Base-by-base conservation (phyloP, 768 basidiomycete genomes). In the Pleurotus tuoliensis region DNA sequence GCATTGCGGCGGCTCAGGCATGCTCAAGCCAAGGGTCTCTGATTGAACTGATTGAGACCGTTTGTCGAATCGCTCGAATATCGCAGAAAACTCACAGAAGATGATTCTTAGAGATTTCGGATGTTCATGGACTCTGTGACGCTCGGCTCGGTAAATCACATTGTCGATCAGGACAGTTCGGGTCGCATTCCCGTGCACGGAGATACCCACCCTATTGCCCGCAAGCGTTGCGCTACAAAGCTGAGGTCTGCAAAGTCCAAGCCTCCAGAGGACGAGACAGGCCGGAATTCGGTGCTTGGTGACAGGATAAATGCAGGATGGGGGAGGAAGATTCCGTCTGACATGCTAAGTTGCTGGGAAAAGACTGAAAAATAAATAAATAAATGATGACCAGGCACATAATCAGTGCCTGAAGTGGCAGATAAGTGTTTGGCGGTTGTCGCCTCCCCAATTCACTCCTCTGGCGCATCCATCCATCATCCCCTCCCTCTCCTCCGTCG, bases 401-500 rank as follows among this genome's bases (percentile, higher is more conserved):
- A 8, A 40, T n/a, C 9, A 3, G 51, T 53, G 51, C 51, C 51
- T 53, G 51, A 39, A 50, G 34, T 22, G 51, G 37, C 38, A 53
- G 51, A 53, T 53, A 53, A 53, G 51, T 53, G 51, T 34, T 53
- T 53, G 34, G 37, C 41, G 16, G 38, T 34, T 53, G 37, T 39
- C 39, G 51, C 20, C 20, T 53, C 51, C 39, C 51, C 51, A 53
- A 53, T 53, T 53, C 51, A 53, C 41, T 53, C 39, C 51, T 53
- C 38, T 53, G 38, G 51, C 18, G 51, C 51, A 40, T 24, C 51
- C 51, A 53, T 53, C 51, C 51, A 40, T 24, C 37, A n/a, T 25
- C 51, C 4, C 18, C 39, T 53, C 24, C 51, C 38, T 22, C 13
- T 20, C 51, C 39, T 24, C 16, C 51, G n/a, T 44, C 41, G 20